A percentile compares a stretch with the other conserved stretches of the same genome.
Conservation (phyloP, 371 early-diverging fungal species). For the Mortierella sp. region DNA sequence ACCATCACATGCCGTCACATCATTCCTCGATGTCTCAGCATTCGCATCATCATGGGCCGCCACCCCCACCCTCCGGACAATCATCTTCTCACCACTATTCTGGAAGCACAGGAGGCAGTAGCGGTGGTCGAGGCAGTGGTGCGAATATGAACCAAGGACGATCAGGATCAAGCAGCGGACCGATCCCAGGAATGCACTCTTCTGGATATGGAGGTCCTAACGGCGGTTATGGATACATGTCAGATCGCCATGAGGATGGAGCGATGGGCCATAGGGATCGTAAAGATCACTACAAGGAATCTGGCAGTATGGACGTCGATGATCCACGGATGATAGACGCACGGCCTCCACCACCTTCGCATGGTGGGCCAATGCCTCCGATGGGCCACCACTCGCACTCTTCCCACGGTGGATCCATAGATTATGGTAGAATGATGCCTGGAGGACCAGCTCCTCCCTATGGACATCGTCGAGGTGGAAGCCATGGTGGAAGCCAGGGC, state of each 20-base stretch:
- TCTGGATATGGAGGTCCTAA: conserved; percentile 34
- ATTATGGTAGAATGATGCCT: conserved; percentile 53
- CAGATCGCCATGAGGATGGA: conserved; percentile 42
- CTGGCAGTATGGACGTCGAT: conserved; percentile 44
- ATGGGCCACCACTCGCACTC: conserved; percentile 47
- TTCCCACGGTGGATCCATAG: conserved; percentile 37
- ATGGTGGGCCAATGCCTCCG: conserved; percentile 47
- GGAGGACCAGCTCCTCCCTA: conserved; percentile 41
- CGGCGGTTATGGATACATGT: conserved; percentile 43
- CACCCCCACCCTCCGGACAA: conserved; percentile 25
- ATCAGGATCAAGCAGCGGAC: conserved; percentile 42
- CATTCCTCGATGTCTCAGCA: conserved; percentile 33
- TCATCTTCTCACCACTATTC: conserved; percentile 36
- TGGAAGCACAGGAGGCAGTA: conserved; percentile 26
- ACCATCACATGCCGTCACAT: conserved; percentile 45
- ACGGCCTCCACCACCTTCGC: conserved; percentile 39
- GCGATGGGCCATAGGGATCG: conserved; percentile 33
- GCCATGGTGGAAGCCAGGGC: conserved; percentile 50
- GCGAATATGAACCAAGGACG: conserved; percentile 27
- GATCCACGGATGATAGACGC: conserved; percentile 52
- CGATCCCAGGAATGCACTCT: conserved; percentile 42
- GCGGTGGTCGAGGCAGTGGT: conserved; percentile 31
- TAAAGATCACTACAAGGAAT: conserved; percentile 51
- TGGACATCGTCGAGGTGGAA: conserved; percentile 49
- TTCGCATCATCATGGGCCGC: conserved; percentile 35